Conservation (phyloP, 805 yeast genomes). For the Blastobotrys attinorum region DNA sequence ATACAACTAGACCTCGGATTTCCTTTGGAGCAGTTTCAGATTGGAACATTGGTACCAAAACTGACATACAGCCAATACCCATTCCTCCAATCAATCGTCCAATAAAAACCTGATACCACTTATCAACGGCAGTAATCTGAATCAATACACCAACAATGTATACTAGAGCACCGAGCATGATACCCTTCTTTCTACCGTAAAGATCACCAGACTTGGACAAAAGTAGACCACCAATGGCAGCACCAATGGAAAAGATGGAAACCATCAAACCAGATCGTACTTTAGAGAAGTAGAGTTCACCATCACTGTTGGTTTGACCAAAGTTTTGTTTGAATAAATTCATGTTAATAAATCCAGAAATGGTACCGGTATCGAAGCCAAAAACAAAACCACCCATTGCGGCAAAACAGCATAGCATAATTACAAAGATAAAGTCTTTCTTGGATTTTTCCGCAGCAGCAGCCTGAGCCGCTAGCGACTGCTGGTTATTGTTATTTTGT, state of each 20-base stretch:
- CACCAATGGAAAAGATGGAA: slow-evolving; percentile 68
- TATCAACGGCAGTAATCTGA: slow-evolving; percentile 37
- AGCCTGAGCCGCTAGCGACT: background rate
- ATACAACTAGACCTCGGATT: slow-evolving; percentile 71
- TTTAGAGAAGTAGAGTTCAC: slow-evolving; percentile 37
- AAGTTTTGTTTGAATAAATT: slow-evolving; percentile 41
- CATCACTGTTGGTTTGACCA: slow-evolving; percentile 34
- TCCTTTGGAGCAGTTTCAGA: slow-evolving; percentile 74
- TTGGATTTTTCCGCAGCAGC: background rate
- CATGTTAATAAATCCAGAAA: slow-evolving; percentile 59
- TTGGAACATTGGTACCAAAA: slow-evolving; percentile 69
- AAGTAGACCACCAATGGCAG: slow-evolving; percentile 57
- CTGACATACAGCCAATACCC: slow-evolving; percentile 72
- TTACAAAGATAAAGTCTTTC: slow-evolving; percentile 6
- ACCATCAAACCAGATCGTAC: slow-evolving; percentile 56
- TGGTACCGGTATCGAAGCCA: slow-evolving; percentile 65
- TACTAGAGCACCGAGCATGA: slow-evolving; percentile 36
- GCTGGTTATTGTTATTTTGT: background rate
- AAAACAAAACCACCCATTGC: slow-evolving; percentile 62
- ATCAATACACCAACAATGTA: slow-evolving; percentile 48
- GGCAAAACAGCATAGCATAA: slow-evolving; percentile 39
- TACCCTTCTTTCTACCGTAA: slow-evolving; percentile 40
- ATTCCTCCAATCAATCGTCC: slow-evolving; percentile 70
- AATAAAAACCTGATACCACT: slow-evolving; percentile 43
- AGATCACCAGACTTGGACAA: slow-evolving; percentile 45